Base-by-base conservation (phyloP, 495 filamentous ascomycete species). In the Aspergillus leporis region DNA sequence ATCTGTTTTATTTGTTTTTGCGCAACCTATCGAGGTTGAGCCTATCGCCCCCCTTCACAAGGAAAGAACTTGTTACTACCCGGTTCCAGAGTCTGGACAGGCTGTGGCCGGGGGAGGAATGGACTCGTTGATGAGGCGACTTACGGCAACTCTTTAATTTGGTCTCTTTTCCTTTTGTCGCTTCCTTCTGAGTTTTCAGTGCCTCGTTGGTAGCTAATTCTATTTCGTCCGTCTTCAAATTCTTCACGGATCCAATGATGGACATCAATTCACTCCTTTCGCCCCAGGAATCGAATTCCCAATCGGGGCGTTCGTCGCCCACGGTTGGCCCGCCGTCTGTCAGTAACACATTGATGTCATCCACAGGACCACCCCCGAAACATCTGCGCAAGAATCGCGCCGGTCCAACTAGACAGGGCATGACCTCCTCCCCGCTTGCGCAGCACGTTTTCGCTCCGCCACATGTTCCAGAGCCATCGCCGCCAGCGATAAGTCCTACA, bases 261-360 rank as follows among this genome's bases (percentile, higher is more conserved):
- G 86, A 90, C 65, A 90, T 90, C 78, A 87, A 80, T 74, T 87
- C 83, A 30, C 81, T 90, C 47, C 81, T 90, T 60, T 89, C 87
- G 59, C 85, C 87, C 45, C 81, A 86, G 70, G 85, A 89, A 55
- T 80, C 84, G 54, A 80, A 86, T 64, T 73, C 76, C 22, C 69
- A 78, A 63, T 68, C 66, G 65, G 76, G 77, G 60, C 72, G 63
- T 61, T 76, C 70, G 43, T 71, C 80, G 56, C 70, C 77, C 68
- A 61, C 71, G 66, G 61, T 66, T 59, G 61, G 66, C 62, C 61
- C 71, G 64, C 53, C 70, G n/a, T 67, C 76, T 0, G 49, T 40
- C 28, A 59, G 60, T 38, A 69, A 63, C 58, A 58, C 72, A 59
- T 61, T 74, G 18, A 60, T 53, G 30, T 58, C 70, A 23, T 55